Evolutionary conservation across 2,329 filamentous ascomycete species (phyloP), one percentile per base, ranked within the genome.

Genomic region (Teratosphaeria epicoccoides): DNA sequence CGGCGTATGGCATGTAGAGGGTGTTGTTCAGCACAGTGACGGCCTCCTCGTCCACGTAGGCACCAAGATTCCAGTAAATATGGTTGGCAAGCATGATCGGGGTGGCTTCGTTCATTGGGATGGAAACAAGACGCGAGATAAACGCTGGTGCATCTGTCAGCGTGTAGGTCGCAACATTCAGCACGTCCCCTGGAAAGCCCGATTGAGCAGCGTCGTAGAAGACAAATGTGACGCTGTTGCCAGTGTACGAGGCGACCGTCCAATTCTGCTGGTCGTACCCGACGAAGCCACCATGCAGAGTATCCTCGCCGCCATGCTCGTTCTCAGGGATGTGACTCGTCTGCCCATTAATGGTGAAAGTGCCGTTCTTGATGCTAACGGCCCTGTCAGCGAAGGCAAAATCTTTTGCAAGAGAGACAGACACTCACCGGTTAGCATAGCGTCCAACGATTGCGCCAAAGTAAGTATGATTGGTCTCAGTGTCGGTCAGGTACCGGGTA

Each of bases 31-130:
- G 74, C 12, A 78, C 77, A 1, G 72, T 74, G 52, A 75, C 73
- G 2, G 84, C 86, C 65, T 85, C 76, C 52, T 84, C 80, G 70
- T 89, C 88, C 62, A 83, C 76, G 62, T 86, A 91, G 28, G 83
- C 87, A 62, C 90, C 86, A 44, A 91, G 74, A 66, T 90, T 90
- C 87, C 86, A 91, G 75, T 91, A 91, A 6, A 79, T 80, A 67
- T 84, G 82, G 43, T 81, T 80, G 64, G 79, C 86, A 52, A 91
- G 76, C 86, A 91, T 90, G 67, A 91, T 88, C 47, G 87, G 87
- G 5, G 87, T 90, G 71, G 82, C 84, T 71, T 86, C 81, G 25
- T 83, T 87, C 7, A 83, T 82, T 2, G 85, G 74, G 51, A 85
- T 68, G 40, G 85, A 86, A 12, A 82, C 71, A 75, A 90, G 88